These are phyloP conservation scores for Digitaria exilis DNA, from an alignment of 202 grass and related monocot genomes.

Conservation along the genomic window DNA sequence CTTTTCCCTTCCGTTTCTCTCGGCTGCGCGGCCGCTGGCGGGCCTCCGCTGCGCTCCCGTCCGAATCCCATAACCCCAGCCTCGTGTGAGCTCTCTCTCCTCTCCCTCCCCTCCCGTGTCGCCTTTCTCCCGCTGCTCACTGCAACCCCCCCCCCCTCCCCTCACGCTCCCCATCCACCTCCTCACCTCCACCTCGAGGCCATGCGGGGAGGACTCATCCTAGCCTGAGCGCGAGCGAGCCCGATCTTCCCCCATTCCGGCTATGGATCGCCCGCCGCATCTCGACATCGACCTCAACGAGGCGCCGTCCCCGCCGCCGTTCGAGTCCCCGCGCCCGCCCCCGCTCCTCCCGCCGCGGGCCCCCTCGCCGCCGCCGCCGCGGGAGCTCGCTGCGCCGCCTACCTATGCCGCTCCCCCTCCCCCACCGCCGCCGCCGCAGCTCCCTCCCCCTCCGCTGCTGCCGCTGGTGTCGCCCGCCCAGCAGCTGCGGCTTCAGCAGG, in stretches of 20 bases:
- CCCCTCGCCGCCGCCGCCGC: constrained; percentile 27
- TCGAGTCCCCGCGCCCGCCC: constrained; percentile 47
- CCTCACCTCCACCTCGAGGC: constrained; percentile 9
- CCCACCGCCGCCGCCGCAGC: background rate
- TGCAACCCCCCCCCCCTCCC: background rate
- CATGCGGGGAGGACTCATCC: constrained; percentile 26
- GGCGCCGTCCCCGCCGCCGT: constrained; percentile 54
- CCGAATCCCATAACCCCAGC: constrained; percentile 46
- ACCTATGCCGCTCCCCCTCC: background rate
- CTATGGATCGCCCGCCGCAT: constrained; percentile 66
- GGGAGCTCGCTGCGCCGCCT: background rate
- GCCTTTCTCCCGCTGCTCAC: constrained; percentile 21
- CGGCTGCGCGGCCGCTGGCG: background rate
- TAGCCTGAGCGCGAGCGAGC: constrained; percentile 17
- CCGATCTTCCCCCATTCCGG: constrained; percentile 43
- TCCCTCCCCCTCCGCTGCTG: background rate
- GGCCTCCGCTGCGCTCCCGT: background rate
- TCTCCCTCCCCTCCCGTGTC: background rate
- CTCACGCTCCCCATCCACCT: constrained; percentile 1
- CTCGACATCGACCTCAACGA: constrained; percentile 96
- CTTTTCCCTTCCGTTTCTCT: background rate
- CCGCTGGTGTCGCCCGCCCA: background rate
- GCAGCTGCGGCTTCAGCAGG: constrained; percentile 33
- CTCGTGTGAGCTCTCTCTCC: constrained; percentile 26
- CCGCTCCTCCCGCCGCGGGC: constrained; percentile 28